phyloP scores from a whole-genome alignment of 78 protist genomes.

The Guillardia theta region DNA sequence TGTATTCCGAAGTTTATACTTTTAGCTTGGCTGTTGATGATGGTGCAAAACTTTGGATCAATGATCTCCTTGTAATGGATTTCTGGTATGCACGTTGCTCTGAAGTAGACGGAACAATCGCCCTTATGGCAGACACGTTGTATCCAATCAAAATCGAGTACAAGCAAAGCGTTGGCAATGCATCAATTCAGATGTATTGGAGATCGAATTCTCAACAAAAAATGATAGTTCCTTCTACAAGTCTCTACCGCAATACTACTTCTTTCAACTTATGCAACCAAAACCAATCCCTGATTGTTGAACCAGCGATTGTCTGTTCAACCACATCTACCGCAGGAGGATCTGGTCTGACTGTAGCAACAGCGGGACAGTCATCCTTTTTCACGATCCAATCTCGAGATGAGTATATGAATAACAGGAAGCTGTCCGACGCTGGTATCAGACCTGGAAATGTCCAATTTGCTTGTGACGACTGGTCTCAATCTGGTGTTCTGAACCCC shows the following conservation, averaged over 20 bases:
- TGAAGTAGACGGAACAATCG: slow-evolving; percentile 45
- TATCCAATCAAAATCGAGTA: slow-evolving; percentile 23
- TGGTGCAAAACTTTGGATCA: slow-evolving; percentile 36
- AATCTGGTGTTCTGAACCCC: neutral
- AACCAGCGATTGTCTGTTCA: slow-evolving; percentile 22
- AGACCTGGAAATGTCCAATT: neutral
- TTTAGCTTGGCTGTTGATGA: neutral
- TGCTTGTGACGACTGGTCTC: neutral
- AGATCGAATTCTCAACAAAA: slow-evolving; percentile 2
- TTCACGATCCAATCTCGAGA: slow-evolving; percentile 46
- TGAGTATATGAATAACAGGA: slow-evolving; percentile 29
- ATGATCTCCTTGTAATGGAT: slow-evolving; percentile 14
- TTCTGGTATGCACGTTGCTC: slow-evolving; percentile 31
- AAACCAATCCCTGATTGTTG: neutral
- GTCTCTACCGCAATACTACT: neutral
- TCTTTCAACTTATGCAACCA: neutral
- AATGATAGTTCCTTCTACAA: neutral
- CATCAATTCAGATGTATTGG: neutral
- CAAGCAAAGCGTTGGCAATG: slow-evolving; percentile 27
- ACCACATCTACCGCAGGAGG: neutral
- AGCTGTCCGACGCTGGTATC: neutral
- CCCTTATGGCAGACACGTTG: slow-evolving; percentile 32
- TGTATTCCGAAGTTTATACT: neutral
- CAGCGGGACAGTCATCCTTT: neutral
- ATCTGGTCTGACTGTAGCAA: neutral